Conservation (phyloP, 169 alveolate species). For the Plasmodium inui region DNA sequence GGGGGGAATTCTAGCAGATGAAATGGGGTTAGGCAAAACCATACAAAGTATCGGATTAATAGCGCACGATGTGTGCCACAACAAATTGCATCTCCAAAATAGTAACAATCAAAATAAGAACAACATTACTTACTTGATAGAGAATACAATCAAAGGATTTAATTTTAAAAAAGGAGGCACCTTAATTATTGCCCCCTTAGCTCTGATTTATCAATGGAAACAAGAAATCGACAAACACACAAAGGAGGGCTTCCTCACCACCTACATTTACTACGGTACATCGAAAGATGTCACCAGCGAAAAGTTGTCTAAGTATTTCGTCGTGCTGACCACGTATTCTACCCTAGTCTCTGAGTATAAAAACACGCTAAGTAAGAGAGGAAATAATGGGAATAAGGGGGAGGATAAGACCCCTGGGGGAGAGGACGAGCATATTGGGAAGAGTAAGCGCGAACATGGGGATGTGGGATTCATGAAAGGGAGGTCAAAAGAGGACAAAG, state of each 20-base stretch:
- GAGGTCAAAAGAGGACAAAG: neutral
- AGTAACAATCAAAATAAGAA: conserved; percentile 31
- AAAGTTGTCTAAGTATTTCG: conserved; percentile 78
- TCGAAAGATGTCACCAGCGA: conserved; percentile 72
- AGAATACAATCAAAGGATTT: conserved; percentile 57
- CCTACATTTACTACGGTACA: conserved; percentile 79
- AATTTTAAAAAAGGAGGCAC: conserved; percentile 83
- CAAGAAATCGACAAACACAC: conserved; percentile 83
- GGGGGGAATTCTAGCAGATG: conserved; percentile 92
- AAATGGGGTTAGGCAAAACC: conserved; percentile 99
- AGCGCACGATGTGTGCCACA: conserved; percentile 75
- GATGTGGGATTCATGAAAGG: neutral
- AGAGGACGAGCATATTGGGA: neutral
- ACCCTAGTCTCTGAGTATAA: conserved; percentile 85
- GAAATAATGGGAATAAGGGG: neutral
- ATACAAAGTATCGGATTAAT: conserved; percentile 96
- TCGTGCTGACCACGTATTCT: conserved; percentile 89
- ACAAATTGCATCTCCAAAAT: conserved; percentile 33
- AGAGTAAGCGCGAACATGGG: neutral
- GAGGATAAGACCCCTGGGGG: neutral
- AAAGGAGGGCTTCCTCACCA: conserved; percentile 73
- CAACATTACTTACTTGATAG: conserved; percentile 33
- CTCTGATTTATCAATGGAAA: conserved; percentile 86
- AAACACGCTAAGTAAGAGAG: conserved; percentile 26
- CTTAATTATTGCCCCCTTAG: conserved; percentile 86